Base-by-base conservation (phyloP, 805 yeast genomes). In the Candida hungchunana region DNA sequence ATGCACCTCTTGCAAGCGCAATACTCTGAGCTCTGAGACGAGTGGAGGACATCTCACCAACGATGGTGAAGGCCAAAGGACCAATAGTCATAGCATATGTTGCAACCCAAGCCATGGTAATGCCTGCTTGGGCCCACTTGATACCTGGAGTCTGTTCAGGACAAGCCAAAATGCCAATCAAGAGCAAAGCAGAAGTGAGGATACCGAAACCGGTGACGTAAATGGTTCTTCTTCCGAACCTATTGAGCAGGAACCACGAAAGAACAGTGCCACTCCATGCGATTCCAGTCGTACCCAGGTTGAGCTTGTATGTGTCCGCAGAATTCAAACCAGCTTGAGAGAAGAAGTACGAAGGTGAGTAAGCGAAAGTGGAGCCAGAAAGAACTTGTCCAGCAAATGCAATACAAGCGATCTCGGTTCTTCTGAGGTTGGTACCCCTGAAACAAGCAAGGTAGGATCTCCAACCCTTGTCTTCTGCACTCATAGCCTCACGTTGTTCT, bases 321-420 rank as follows among this genome's bases (percentile, higher is more conserved):
- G 51, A 22, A 9, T 64, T 53, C 50, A 68, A 60, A 34, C 78
- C 78, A 24, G 77, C 73, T 39, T 68, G 68, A 23, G 58, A 49
- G 47, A 64, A 72, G 55, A 69, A 71, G 46, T 69, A 72, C 9
- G 77, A 65, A 16, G 53, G 49, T 7, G 74, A 58, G 51, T 67
- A 71, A 25, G 69, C 70, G 47, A 68, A 69, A 3, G 71, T 54
- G 5, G 75, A 63, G 38, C 77, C 77, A 22, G 71, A 63, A 42
- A 66, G 54, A 24, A 64, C 59, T 48, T 71, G 77, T 44, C 64
- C 60, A 36, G 65, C 44, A 62, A 71, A 67, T 8, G 51, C 40
- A 15, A 62, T 56, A 35, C 69, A 48, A 31, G 64, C 59, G 18
- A 47, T 47, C 29, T 43, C 47, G 1, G 79, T 72, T 58, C 79